phyloP scores from a whole-genome alignment of 768 basidiomycete genomes.

The Crucibulum laeve region DNA sequence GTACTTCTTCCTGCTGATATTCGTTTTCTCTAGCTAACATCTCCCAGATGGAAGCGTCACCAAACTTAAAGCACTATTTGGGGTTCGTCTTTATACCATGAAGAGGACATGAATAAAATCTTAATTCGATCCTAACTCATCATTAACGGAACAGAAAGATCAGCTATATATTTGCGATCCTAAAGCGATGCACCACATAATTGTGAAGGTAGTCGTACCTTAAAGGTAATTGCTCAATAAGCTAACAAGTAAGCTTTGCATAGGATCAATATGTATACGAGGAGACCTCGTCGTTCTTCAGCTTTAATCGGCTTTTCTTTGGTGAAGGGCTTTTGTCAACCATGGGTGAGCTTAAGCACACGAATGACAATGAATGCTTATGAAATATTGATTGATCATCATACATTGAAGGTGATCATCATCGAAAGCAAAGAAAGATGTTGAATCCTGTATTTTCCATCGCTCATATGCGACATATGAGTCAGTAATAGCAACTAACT shows the following conservation, averaged over 20 bases:
- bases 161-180: conserved; percentile 41
- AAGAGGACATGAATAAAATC: neutral
- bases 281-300: conserved; percentile 13
- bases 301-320: conserved; percentile 14
- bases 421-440: conserved; percentile 25
- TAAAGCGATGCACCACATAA: conserved; percentile 38
- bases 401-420: conserved; percentile 6
- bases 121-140: too few relatives aligned
- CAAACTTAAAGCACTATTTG: conserved; percentile 26
- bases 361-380: neutral
- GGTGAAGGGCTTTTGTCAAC: conserved; percentile 17
- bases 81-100: conserved; percentile 18
- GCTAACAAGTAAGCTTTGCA: neutral
- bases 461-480: conserved; percentile 28
- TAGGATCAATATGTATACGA: conserved; percentile 27
- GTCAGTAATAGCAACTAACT: conserved; percentile 12
- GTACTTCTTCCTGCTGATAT: conserved; percentile 10
- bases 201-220: conserved; percentile 32
- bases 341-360: conserved; percentile 11
- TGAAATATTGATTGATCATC: neutral
- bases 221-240: neutral
- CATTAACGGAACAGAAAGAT: too few relatives aligned
- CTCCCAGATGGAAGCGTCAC: conserved; percentile 26
- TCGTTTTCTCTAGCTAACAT: neutral
- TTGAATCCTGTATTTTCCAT: conserved; percentile 32